phyloP scores from a whole-genome alignment of 495 filamentous ascomycete genomes.

The Monascus purpureus region DNA sequence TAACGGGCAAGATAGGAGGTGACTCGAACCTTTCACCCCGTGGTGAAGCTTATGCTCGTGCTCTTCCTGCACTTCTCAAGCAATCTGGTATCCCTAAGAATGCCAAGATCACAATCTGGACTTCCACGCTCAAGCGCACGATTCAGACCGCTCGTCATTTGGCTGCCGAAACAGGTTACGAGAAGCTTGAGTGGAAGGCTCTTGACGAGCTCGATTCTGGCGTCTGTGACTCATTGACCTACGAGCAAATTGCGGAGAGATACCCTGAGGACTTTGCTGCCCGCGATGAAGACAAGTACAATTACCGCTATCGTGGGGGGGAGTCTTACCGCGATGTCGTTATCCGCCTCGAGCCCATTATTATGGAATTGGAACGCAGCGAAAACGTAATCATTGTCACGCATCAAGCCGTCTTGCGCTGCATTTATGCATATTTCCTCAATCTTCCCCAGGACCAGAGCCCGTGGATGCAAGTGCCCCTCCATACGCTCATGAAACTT shows the following conservation, averaged over 20 bases:
- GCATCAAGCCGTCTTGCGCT: constrained; percentile 89
- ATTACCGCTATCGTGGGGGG: constrained; percentile 94
- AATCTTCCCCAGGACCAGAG: constrained; percentile 81
- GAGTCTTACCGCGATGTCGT: constrained; percentile 97
- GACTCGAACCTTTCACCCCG: constrained; percentile 78
- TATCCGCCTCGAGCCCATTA: constrained; percentile 93
- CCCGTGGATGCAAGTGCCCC: constrained; percentile 94
- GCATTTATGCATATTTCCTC: constrained; percentile 98
- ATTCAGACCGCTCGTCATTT: constrained; percentile 81
- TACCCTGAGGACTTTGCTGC: constrained; percentile 93
- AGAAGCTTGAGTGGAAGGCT: constrained; percentile 96
- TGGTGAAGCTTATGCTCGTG: constrained; percentile 71
- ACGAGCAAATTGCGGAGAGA: constrained; percentile 75
- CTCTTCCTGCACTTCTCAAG: constrained; percentile 65
- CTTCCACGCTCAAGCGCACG: constrained; percentile 83
- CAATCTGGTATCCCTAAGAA: constrained; percentile 63
- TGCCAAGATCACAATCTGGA: constrained; percentile 88
- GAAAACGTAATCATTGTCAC: constrained; percentile 98
- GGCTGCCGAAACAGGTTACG: constrained; percentile 47
- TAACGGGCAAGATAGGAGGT: constrained; percentile 77
- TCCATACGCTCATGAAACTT: constrained; percentile 92
- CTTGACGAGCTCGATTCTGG: constrained; percentile 94
- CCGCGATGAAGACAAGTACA: constrained; percentile 95
- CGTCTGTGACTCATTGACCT: constrained; percentile 90
- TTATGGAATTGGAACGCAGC: constrained; percentile 93